Evolutionary conservation across 108 stramenopile genomes (phyloP).

Genomic region (Schizochytrium sp.): DNA sequence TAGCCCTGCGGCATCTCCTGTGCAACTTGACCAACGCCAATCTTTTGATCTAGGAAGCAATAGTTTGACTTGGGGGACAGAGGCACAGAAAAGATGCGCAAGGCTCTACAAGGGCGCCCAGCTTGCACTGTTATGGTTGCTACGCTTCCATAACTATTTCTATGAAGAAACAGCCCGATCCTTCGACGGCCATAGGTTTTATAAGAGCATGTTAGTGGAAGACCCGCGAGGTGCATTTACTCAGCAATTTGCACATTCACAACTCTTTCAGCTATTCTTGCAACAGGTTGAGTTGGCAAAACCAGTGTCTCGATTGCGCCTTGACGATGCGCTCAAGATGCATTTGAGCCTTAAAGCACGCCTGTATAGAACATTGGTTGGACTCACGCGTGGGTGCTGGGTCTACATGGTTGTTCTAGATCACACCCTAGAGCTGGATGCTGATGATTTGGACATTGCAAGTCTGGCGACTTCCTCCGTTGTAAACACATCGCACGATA

Average conservation of each 20-base stretch:
- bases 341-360: conserved; percentile 20
- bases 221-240: conserved; percentile 15
- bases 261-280: conserved; percentile 31
- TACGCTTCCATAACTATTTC: conserved; percentile 45
- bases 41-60: background rate
- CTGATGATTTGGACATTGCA: background rate
- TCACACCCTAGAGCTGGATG: conserved; percentile 44
- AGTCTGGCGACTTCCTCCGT: background rate
- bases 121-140: conserved; percentile 17
- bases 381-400: conserved; percentile 59
- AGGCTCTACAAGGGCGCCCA: conserved; percentile 4
- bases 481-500: background rate
- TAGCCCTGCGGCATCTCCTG: background rate
- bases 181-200: background rate
- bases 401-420: conserved; percentile 53
- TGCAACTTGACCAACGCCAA: background rate
- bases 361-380: conserved; percentile 36
- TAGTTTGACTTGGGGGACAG: conserved; percentile 15
- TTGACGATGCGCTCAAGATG: conserved; percentile 1
- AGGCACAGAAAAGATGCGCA: conserved; percentile 1
- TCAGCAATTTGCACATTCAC: conserved; percentile 48
- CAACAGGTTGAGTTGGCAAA: conserved; percentile 1
- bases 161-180: conserved; percentile 13
- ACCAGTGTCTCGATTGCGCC: background rate
- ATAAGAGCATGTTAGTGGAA: conserved; percentile 48